These are phyloP conservation scores for Sporothrix brasiliensis DNA, from an alignment of 2,329 filamentous ascomycete species.

Conservation along the genomic window DNA sequence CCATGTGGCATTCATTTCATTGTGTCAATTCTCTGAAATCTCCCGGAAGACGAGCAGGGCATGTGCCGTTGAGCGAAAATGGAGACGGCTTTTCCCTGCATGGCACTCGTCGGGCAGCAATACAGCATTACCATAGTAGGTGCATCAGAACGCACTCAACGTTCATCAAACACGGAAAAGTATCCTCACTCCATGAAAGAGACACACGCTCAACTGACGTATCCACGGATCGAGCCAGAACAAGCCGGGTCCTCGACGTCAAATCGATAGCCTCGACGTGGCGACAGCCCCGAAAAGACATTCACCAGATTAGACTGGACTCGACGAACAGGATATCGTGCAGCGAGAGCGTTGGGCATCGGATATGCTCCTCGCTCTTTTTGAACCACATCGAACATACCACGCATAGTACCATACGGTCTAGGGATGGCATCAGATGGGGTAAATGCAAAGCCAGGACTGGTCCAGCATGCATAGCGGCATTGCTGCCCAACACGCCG, in stretches of 20 bases:
- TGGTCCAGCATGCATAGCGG: conserved; percentile 1
- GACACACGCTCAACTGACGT: neutral
- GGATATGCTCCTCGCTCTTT: neutral
- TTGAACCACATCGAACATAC: neutral
- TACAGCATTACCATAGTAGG: conserved; percentile 15
- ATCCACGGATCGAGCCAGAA: conserved; percentile 3
- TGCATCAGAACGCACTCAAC: neutral
- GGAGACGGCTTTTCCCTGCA: neutral
- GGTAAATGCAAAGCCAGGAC: conserved; percentile 11
- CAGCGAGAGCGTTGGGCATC: conserved; percentile 12
- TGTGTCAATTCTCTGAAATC: neutral
- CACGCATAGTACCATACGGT: neutral
- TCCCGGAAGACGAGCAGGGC: neutral
- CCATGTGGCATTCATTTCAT: neutral
- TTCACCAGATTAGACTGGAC: conserved; percentile 7
- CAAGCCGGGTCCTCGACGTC: neutral
- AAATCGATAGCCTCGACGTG: neutral
- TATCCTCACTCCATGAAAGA: neutral
- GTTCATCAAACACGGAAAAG: neutral
- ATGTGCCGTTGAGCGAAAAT: conserved; percentile 4
- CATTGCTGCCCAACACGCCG: conserved; percentile 19
- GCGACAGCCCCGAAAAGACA: neutral
- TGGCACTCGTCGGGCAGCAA: conserved; percentile 23
- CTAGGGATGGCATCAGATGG: conserved; percentile 11
- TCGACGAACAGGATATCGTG: conserved; percentile 1